Base-by-base conservation (phyloP, 1,139 yeast species). In the Sugiyamaella japonica region DNA sequence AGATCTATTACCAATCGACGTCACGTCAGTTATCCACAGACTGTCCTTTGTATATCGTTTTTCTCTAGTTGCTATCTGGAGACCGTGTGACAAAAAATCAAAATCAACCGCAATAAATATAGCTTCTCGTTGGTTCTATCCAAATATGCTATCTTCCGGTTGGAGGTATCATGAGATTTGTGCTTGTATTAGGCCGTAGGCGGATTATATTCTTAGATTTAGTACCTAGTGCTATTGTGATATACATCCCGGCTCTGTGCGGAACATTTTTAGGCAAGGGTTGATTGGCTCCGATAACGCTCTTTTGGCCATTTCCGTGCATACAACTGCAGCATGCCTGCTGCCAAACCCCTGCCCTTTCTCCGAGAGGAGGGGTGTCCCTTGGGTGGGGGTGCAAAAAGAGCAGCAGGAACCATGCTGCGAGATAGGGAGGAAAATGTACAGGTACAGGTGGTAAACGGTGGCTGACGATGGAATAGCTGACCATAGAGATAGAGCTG, bases 201-300 rank as follows among this genome's bases (percentile, higher is more conserved):
- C 25, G 25, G 25, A 20, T 20, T 20, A 20, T 20, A 20, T 20
- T 20, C 25, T 20, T 20, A 20, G 25, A 20, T 29, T 29, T 29
- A 29, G 34, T 29, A 29, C 34, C 34, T 29, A 29, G n/a, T 29
- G 34, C 34, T 29, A 29, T 10, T 4, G 34, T 12, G 10, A 5
- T 3, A 29, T 29, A 5, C 34, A n/a, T 29, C 34, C 25, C 34
- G 34, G 34, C 34, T 29, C 34, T 29, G 34, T 12, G 34, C 34
- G 34, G 48, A 44, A 44, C 40, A 13, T 32, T 44, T n/a, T 36
- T 44, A 40, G 44, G 44, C 25, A 38, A 38, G 41, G 41, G 25
- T 38, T 40, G 44, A 40, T 40, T 40, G 44, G 44, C 44, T 13
- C 44, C 44, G 44, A 40, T 40, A 40, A 40, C 41, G 41, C 34